phyloP scores from a whole-genome alignment of 306 rosid genomes.

The Lupinus albus region DNA sequence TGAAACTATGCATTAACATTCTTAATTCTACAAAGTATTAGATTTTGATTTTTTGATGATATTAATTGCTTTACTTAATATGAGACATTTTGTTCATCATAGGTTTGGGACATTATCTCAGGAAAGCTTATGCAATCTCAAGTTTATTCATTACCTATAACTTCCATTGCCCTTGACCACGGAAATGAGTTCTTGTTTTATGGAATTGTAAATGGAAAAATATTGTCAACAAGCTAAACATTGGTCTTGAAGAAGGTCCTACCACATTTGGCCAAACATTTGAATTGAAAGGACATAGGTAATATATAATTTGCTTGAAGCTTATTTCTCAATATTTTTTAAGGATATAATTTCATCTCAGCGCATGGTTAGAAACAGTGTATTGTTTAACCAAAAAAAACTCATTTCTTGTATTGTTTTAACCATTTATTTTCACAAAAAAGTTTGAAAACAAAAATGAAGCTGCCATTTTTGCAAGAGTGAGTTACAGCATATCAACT shows the following conservation, averaged over 20 bases:
- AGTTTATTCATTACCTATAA: constrained; percentile 50
- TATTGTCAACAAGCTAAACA: constrained; percentile 51
- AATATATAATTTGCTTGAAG: constrained; percentile 42
- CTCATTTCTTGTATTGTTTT: neutral
- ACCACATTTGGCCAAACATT: constrained; percentile 39
- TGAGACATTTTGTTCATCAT: constrained; percentile 8
- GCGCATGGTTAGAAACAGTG: neutral
- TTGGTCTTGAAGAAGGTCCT: constrained; percentile 48
- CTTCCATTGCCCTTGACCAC: constrained; percentile 59
- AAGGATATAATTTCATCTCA: constrained; percentile 19
- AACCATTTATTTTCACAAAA: neutral
- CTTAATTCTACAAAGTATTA: neutral
- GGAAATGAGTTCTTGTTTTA: constrained; percentile 53
- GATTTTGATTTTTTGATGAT: too few species aligned
- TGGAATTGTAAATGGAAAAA: constrained; percentile 64
- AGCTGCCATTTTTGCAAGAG: too few species aligned
- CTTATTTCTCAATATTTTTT: constrained; percentile 16
- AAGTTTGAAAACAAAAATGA: too few species aligned
- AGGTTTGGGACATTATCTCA: constrained; percentile 69
- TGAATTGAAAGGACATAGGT: constrained; percentile 73
- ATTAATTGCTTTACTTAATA: constrained; percentile 15
- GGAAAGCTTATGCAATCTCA: constrained; percentile 62
- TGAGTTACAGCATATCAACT: neutral
- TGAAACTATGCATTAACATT: constrained; percentile 5
- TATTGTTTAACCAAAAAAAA: neutral